Conservation (phyloP, 495 filamentous ascomycete species). For the Aspergillus homomorphus region DNA sequence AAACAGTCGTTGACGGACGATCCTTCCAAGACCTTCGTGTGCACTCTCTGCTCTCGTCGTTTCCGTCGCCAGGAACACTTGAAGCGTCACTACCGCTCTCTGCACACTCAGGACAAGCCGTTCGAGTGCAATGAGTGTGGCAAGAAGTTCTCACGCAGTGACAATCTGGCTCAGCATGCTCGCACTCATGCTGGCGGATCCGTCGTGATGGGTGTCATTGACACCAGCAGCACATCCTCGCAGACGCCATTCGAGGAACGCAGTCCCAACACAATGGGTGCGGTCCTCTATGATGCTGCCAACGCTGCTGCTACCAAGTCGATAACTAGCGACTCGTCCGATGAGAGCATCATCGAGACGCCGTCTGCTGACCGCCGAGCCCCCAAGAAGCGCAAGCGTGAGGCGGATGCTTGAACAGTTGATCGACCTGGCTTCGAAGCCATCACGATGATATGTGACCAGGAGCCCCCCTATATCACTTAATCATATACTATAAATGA, state of each 20-base stretch:
- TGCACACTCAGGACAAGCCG: constrained; percentile 98
- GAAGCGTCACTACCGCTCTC: constrained; percentile 96
- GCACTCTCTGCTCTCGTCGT: constrained; percentile 89
- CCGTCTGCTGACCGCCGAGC: constrained; percentile 46
- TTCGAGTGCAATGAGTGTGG: constrained; percentile 97
- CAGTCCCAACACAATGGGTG: constrained; percentile 62
- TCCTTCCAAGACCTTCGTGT: constrained; percentile 97
- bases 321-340: constrained; percentile 51
- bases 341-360: constrained; percentile 42
- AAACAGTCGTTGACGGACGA: constrained; percentile 99
- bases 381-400: constrained; percentile 78
- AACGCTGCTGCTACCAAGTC: constrained; percentile 57
- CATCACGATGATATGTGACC: constrained; percentile 43
- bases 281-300: constrained; percentile 73
- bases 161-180: constrained; percentile 95
- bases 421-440: constrained; percentile 21
- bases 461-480: constrained; percentile 37
- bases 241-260: constrained; percentile 47
- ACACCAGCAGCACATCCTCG: constrained; percentile 56
- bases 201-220: constrained; percentile 83
- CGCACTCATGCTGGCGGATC: constrained; percentile 89
- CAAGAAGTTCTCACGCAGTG: constrained; percentile 98
- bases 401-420: constrained; percentile 33
- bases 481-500: constrained; percentile 17
- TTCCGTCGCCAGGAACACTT: constrained; percentile 99